phyloP scores from a whole-genome alignment of 306 rosid species.

The Trifolium fragiferum region DNA sequence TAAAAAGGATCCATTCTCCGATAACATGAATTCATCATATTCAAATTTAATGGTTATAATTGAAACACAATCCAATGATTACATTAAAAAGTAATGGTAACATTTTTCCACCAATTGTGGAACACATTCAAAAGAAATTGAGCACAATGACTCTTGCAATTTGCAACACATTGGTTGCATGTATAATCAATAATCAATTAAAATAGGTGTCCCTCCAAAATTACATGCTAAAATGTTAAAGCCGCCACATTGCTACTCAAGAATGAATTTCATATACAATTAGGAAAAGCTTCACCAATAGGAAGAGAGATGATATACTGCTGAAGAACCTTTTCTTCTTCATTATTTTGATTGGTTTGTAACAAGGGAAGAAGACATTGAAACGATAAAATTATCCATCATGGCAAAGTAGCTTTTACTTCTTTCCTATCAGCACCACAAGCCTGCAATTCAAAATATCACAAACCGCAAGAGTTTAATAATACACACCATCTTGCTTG shows the following conservation, averaged over 20 bases:
- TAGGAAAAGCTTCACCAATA: slow-evolving; percentile 32
- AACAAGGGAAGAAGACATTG: slow-evolving; percentile 12
- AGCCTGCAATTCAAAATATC: slow-evolving; percentile 56
- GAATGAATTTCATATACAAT: slow-evolving; percentile 56
- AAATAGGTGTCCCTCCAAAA: slow-evolving; percentile 45
- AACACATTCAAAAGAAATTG: slow-evolving; percentile 13
- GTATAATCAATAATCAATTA: slow-evolving; percentile 37
- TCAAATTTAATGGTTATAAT: slow-evolving; percentile 7
- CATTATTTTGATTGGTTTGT: slow-evolving; percentile 31
- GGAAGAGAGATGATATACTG: slow-evolving; percentile 36
- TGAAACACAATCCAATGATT: slow-evolving; percentile 15
- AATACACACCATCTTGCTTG: slow-evolving; percentile 1
- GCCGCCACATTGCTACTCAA: slow-evolving; percentile 46
- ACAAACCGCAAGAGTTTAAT: slow-evolving; percentile 11
- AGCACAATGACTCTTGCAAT: slow-evolving; percentile 41
- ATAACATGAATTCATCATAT: neutral
- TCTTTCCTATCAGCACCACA: slow-evolving; percentile 88
- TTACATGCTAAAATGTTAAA: slow-evolving; percentile 41
- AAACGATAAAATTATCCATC: slow-evolving; percentile 17
- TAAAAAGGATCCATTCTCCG: too few relatives aligned
- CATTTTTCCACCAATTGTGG: slow-evolving; percentile 20
- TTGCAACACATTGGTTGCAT: slow-evolving; percentile 32
- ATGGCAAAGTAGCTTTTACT: slow-evolving; percentile 68
- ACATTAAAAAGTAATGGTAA: slow-evolving; percentile 19
- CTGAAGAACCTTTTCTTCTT: slow-evolving; percentile 56